Base-by-base conservation (phyloP, 2,329 filamentous ascomycete genomes). In the Cercospora beticola region DNA sequence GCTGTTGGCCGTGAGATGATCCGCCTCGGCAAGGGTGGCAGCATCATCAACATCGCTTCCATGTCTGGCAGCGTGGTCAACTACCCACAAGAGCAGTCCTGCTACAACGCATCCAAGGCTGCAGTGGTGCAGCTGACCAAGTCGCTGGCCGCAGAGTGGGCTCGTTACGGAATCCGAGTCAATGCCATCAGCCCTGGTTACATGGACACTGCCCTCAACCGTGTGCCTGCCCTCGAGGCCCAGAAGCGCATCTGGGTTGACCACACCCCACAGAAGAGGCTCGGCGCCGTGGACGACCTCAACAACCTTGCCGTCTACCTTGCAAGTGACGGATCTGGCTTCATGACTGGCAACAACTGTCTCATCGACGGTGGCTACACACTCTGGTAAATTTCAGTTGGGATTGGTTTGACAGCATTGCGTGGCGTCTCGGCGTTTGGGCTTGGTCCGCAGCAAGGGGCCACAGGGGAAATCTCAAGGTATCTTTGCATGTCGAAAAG, bases 181-280 rank as follows among this genome's bases (percentile, higher is more conserved):
- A 95, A 95, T 86, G 90, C 88, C 80, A 93, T 94, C 81, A 92
- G 89, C 6, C 92, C 92, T 21, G 92, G 92, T 31, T 94, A 94
- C 84, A 94, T 94, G 89, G 91, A 94, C 83, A 95, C 92, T 5
- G 90, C 89, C 5, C 84, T 93, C 71, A 94, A 93, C 86, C 89
- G 89, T 69, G 90, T 92, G 7, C 90, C 90, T 23, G 89, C 89
- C 46, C 88, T 93, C 21, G 90, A 93, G 72, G 90, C 89, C 59
- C 90, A 93, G 85, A 93, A 93, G 88, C 90, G 89, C 82, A 91
- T 92, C 80, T 93, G 91, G 91, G 88, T 87, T 75, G 87, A 86
- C 43, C 79, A 91, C 70, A 93, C 91, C 7, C 91, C 91, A 9
- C 90, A 92, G 85, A 86, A 86, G 79, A 87, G 91, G 56, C 85